A percentile compares a stretch with the other conserved stretches of the same genome.
Evolutionary conservation across 108 stramenopile genomes (phyloP).

Genomic region (Cyclostephanos invisitatus): DNA sequence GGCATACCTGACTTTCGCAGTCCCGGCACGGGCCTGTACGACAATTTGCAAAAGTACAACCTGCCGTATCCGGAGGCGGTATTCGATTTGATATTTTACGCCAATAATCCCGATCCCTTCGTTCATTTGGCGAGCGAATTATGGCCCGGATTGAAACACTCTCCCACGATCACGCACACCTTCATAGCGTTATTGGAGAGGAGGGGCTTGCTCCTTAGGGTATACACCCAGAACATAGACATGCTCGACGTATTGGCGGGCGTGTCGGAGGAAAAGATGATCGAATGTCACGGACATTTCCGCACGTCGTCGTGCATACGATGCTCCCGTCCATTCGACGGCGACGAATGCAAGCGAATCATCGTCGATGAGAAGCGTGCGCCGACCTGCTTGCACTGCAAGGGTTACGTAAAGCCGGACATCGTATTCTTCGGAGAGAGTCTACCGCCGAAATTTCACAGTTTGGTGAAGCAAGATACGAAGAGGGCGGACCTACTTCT

Average conservation of each 20-base stretch:
- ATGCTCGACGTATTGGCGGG: constrained; percentile 87
- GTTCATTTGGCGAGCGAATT: constrained; percentile 74
- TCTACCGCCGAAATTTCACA: constrained; percentile 72
- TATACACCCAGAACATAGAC: constrained; percentile 92
- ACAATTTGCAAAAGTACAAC: constrained; percentile 87
- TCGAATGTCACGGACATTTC: constrained; percentile 94
- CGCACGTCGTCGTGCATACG: constrained; percentile 71
- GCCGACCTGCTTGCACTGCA: constrained; percentile 72
- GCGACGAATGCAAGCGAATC: constrained; percentile 54
- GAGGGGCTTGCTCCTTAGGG: constrained; percentile 75
- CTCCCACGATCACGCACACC: constrained; percentile 89
- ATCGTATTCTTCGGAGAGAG: constrained; percentile 97
- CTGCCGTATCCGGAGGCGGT: constrained; percentile 92
- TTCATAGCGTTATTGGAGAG: constrained; percentile 84
- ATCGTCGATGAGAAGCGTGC: constrained; percentile 63
- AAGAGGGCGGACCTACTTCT: constrained; percentile 71
- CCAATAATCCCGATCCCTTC: constrained; percentile 72
- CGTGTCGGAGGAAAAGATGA: constrained; percentile 70
- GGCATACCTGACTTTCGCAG: constrained; percentile 96
- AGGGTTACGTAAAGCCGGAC: constrained; percentile 90
- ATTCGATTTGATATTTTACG: constrained; percentile 90
- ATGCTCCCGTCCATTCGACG: constrained; percentile 53
- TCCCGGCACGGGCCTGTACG: constrained; percentile 89
- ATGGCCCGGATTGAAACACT: constrained; percentile 80
- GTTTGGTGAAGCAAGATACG: constrained; percentile 54